phyloP scores from a whole-genome alignment of 2,329 filamentous ascomycete genomes.

The Chrysoporthe cubensis region DNA sequence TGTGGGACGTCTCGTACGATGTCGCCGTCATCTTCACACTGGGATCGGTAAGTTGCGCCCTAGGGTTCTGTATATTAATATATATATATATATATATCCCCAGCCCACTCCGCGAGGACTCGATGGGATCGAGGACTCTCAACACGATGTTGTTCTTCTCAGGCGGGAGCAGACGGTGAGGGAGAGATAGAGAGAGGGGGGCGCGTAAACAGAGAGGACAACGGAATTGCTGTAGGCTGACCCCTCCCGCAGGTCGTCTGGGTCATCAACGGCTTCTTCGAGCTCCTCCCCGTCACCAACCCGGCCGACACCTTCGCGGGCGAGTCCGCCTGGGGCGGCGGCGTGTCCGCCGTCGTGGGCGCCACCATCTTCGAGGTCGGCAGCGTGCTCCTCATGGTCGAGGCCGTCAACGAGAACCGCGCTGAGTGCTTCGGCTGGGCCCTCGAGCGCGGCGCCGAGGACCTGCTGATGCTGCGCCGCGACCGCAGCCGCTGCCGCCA shows the following conservation, averaged over 20 bases:
- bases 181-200: neutral
- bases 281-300: conserved; percentile 60
- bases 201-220: too few species aligned
- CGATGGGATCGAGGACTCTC: too few species aligned
- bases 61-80: too few species aligned
- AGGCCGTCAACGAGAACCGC: conserved; percentile 70
- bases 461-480: conserved; percentile 14
- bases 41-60: conserved; percentile 30
- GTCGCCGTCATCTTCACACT: conserved; percentile 46
- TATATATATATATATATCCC: too few species aligned
- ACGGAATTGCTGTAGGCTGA: neutral
- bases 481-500: conserved; percentile 28
- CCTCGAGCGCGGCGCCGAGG: conserved; percentile 47
- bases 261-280: conserved; percentile 66
- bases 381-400: conserved; percentile 64
- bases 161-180: too few species aligned
- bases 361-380: conserved; percentile 70
- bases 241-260: conserved; percentile 44
- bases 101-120: too few species aligned
- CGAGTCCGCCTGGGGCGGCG: conserved; percentile 59
- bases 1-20: conserved; percentile 49
- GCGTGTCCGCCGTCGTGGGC: conserved; percentile 68
- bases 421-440: conserved; percentile 72
- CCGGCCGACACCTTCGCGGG: conserved; percentile 57
- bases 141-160: too few species aligned